Evolutionary conservation across 2,329 filamentous ascomycete genomes (phyloP).

Genomic region (Anthostomella pinea): DNA sequence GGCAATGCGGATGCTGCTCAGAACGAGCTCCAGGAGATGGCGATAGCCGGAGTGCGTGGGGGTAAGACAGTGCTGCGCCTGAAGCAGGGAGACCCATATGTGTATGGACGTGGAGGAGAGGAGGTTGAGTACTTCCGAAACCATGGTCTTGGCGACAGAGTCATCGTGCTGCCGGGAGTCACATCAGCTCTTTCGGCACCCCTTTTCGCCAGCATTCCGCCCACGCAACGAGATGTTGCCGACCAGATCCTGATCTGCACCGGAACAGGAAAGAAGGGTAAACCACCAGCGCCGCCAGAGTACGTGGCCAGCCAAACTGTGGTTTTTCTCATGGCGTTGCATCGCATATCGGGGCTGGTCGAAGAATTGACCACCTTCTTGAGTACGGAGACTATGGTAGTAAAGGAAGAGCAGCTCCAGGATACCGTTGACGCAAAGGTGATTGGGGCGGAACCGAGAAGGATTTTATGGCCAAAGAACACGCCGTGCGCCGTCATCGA

Average conservation of each 20-base stretch:
- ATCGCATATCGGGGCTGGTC: conserved; percentile 74
- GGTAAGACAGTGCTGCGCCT: conserved; percentile 83
- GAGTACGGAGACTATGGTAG: conserved; percentile 30
- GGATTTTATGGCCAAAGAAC: conserved; percentile 62
- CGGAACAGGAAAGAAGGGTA: conserved; percentile 88
- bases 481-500: conserved; percentile 93
- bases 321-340: conserved; percentile 92
- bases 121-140: conserved; percentile 81
- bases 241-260: conserved; percentile 97
- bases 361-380: conserved; percentile 59
- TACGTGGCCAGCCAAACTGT: conserved; percentile 77
- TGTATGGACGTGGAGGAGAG: conserved; percentile 93
- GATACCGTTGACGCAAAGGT: conserved; percentile 20
- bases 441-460: neutral
- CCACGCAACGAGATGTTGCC: conserved; percentile 83
- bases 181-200: conserved; percentile 85
- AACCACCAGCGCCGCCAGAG: conserved; percentile 74
- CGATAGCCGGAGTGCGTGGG: conserved; percentile 59
- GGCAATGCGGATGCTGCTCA: conserved; percentile 94
- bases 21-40: conserved; percentile 79
- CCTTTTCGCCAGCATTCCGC: conserved; percentile 82
- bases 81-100: conserved; percentile 95
- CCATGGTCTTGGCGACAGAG: conserved; percentile 62
- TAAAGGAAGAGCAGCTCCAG: conserved; percentile 26
- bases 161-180: conserved; percentile 80